phyloP scores from a whole-genome alignment of 495 filamentous ascomycete species.

The Aspergillus avenaceus region DNA sequence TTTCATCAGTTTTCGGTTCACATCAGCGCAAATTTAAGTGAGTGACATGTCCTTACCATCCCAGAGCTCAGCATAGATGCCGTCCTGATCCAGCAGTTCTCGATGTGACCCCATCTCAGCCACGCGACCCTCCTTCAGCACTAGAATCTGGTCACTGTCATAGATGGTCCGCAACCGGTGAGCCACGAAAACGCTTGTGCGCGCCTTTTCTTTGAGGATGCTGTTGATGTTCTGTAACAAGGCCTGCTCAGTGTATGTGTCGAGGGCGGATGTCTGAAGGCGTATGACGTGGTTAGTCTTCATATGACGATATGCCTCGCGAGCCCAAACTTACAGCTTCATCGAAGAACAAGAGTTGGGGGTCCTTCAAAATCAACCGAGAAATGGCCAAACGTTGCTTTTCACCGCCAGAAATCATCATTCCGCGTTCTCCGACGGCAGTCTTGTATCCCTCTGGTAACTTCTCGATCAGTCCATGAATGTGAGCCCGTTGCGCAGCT shows the following conservation, averaged over 20 bases:
- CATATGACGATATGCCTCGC: not conserved
- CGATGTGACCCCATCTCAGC: conserved; percentile 84
- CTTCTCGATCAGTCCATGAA: conserved; percentile 73
- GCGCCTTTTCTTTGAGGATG: conserved; percentile 80
- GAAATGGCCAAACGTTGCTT: conserved; percentile 92
- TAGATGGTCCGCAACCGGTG: conserved; percentile 90
- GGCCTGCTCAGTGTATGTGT: conserved; percentile 92
- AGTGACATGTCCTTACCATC: conserved; percentile 56
- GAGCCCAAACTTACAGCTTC: conserved; percentile 62
- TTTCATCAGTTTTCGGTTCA: conserved; percentile 6
- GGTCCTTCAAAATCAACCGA: conserved; percentile 84
- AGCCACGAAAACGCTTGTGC: conserved; percentile 92
- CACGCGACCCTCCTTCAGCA: conserved; percentile 76
- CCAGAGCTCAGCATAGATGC: conserved; percentile 89
- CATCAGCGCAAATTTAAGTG: not conserved
- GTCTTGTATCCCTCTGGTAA: conserved; percentile 87
- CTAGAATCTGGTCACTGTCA: conserved; percentile 92
- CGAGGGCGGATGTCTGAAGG: conserved; percentile 75
- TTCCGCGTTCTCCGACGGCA: conserved; percentile 89
- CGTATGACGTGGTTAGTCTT: conserved; percentile 10
- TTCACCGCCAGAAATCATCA: conserved; percentile 98
- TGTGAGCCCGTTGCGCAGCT: conserved; percentile 75
- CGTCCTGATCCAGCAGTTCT: conserved; percentile 71
- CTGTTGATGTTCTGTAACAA: conserved; percentile 91
- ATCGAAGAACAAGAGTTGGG: conserved; percentile 91